Evolutionary conservation across 441 rosid species (phyloP), one percentile per base, ranked within the genome.

Genomic region (Erodium moschatum): DNA sequence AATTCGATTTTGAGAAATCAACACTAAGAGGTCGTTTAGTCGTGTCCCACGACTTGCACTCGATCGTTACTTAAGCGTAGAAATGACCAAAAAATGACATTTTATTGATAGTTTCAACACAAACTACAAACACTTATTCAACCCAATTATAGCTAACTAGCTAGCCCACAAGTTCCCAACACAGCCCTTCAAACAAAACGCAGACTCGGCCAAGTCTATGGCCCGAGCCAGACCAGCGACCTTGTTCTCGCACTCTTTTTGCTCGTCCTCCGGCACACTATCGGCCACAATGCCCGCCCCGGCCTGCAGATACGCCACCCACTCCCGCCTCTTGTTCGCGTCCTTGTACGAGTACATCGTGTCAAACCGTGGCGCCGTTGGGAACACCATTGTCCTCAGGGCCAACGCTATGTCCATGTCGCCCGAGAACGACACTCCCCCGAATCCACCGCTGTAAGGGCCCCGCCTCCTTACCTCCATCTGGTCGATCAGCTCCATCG

Each of bases 381-480:
- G 86, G 79, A 89, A 86, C 44, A 91, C 87, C 29, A 91, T 89
- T 6, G 97, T 91, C 72, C 94, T 75, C 4, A 87, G 81, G 46
- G 85, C 74, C 69, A 89, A 68, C 0, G 96, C 95, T 31, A 93
- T 85, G 82, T 91, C 97, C 91, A 89, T 83, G 67, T 87, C 91
- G 0, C 96, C 96, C 0, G 52, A 54, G 46, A 75, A 89, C 0
- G 97, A 91, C 12, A 89, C 67, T 8, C 88, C 85, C 5, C 95
- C 95, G 15, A 93, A 84, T 1, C 98, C 97, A 7, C 97, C 95
- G 40, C 96, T 86, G 70, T 88, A 93, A 0, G 97, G 98, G 38
- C 98, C 98, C 0, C 98, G 91, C 58, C 90, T 76, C 3, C 81
- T 76, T 11, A 80, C 85, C 78, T 93, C 98, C 29, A 86, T 72